Evolutionary conservation across 208 protist species (phyloP), one percentile per base, ranked within the genome.

Genomic region (Wallacemonas sp.): DNA sequence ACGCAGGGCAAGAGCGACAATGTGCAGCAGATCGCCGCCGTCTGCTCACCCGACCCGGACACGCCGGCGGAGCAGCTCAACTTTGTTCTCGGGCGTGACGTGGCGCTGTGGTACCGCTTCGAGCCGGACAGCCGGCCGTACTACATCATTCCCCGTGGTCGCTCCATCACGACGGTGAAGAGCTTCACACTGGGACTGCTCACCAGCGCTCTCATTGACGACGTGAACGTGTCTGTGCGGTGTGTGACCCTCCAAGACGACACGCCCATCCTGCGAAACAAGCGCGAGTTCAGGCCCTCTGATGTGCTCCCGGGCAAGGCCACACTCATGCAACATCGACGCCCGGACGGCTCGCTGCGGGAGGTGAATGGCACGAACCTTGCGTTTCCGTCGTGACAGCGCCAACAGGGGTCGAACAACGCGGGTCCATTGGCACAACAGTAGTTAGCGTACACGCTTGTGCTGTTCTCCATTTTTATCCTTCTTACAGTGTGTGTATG

Each of bases 81-180:
- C 28, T 91, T 79, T 57, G 66, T 87, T 26, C 12, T 82, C 12
- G 81, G 67, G 1, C 66, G 84, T 2, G 81, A 85, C 31, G 75
- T 83, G 46, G 68, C 73, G 23, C 61, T 91, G 48, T 67, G 32
- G 36, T 80, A 76, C 41, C 77, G 38, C 0, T 80, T 91, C 49
- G 31, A 76, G 41, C 72, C 84, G 10, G 61, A 49, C 0, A 23
- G 36, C 2, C 50, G 57, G 5, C 81, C 81, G 29, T 91, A 87
- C 76, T 87, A 79, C 67, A 29, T 91, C 10, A 67, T 91, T 31
- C 84, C 84, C 5, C 75, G 76, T 52, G 63, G 67, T 26, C 72
- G 75, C 42, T 62, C 55, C 44, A 68, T 66, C 8, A 72, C 46
- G 14, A 31, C 29, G 1, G 55, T 45, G 42, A 84, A 80, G 65